Evolutionary conservation across 495 filamentous ascomycete species (phyloP), one percentile per base, ranked within the genome.

Genomic region (Talaromyces nanjingensis): DNA sequence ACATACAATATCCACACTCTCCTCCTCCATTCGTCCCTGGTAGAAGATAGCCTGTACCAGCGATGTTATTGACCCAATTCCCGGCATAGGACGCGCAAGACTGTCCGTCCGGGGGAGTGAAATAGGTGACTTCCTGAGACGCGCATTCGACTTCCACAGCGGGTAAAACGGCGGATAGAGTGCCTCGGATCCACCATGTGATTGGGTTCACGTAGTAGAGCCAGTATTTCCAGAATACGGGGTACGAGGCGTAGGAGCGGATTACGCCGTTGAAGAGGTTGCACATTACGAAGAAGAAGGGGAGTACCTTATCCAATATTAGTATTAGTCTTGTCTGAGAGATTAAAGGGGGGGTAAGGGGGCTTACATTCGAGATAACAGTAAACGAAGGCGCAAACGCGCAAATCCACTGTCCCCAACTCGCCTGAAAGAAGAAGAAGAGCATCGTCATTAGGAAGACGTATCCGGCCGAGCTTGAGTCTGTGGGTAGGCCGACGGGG

Each of bases 371-470:
- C 54, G 85, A 84, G 69, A 92, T 91, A 68, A 93, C 88, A 3
- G 89, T 90, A 77, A 92, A 91, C 6, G 79, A 85, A 1, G 90
- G 90, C 0, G 91, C 88, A 74, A 91, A 90, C 4, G 91, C 88
- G 69, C 86, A 88, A 66, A 93, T 91, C 87, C 89, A 92, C 69
- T 94, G 91, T 25, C 91, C 90, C 89, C 89, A 92, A 64, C 82
- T 86, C 6, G 84, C 81, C 66, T 85, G 81, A 81, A 93, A 93
- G 31, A 93, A 75, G 81, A 87, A 91, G 77, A 93, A 93, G 0
- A 94, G 81, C 68, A 96, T 76, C 1, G 84, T 85, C 87, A 96
- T 91, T 20, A 96, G 75, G 79, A 89, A 96, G 53, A 90, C 87
- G 71, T 96, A 96, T 52, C 93, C 91, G 0, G 91, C 84, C 0